These are phyloP conservation scores for Colletotrichum australisinense DNA, from an alignment of 2,329 filamentous ascomycete species.

Conservation along the genomic window DNA sequence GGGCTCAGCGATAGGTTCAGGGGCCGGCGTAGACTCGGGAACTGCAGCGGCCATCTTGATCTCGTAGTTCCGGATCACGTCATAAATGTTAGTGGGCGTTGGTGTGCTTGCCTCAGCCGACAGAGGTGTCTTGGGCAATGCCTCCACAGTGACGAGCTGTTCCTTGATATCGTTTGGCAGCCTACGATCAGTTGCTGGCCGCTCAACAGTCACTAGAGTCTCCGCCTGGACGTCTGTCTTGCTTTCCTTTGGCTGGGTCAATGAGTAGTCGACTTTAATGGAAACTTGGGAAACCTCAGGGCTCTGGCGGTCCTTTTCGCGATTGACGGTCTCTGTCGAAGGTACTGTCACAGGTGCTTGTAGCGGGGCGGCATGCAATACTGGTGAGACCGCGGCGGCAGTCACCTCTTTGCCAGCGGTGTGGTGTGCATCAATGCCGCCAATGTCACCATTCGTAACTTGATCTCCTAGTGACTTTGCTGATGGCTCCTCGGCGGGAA, in stretches of 20 bases:
- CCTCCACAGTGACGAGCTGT: slow-evolving; percentile 18
- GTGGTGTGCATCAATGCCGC: neutral
- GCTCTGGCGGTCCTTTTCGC: neutral
- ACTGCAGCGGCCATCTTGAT: slow-evolving; percentile 29
- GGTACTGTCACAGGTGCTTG: neutral
- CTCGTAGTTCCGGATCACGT: slow-evolving; percentile 35
- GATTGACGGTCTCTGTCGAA: neutral
- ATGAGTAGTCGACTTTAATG: neutral
- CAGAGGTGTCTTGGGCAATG: neutral
- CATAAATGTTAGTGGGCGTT: slow-evolving; percentile 33
- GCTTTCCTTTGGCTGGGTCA: neutral
- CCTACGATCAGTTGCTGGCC: too few relatives aligned
- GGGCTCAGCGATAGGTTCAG: neutral
- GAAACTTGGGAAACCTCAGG: neutral
- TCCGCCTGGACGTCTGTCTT: neutral
- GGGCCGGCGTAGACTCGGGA: neutral
- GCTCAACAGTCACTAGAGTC: neutral
- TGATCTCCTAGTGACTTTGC: neutral
- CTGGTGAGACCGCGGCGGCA: neutral
- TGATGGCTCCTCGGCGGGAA: neutral
- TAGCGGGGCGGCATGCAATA: neutral
- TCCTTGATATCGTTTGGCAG: slow-evolving; percentile 9
- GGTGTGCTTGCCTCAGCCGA: slow-evolving; percentile 17
- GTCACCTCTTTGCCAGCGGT: neutral
- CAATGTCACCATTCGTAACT: neutral